phyloP scores from a whole-genome alignment of 192 early-diverging fungal species.

The Phycomyces nitens region DNA sequence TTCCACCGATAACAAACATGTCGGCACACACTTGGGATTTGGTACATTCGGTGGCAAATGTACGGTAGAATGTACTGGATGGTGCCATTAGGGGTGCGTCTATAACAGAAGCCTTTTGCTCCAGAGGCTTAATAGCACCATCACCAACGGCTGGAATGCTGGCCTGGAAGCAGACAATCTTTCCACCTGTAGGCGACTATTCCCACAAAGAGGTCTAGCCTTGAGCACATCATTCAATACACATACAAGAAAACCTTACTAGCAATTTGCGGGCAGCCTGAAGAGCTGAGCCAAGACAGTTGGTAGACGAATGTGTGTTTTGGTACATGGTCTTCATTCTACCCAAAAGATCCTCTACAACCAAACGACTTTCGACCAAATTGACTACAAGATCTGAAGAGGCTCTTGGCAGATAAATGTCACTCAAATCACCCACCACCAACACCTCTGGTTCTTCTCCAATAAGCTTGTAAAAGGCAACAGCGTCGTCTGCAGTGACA shows the following conservation, averaged over 20 bases:
- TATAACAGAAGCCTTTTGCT: constrained; percentile 81
- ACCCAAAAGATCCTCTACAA: constrained; percentile 84
- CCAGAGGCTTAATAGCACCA: constrained; percentile 78
- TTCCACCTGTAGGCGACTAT: constrained; percentile 77
- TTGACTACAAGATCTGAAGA: constrained; percentile 22
- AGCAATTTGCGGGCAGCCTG: constrained; percentile 77
- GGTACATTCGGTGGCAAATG: constrained; percentile 79
- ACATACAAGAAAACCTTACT: constrained; percentile 31
- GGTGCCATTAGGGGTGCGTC: constrained; percentile 84
- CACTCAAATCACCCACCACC: constrained; percentile 84
- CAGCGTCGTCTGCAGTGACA: constrained; percentile 81
- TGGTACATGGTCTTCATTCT: constrained; percentile 79
- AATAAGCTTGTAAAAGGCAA: constrained; percentile 91
- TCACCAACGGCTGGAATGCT: constrained; percentile 82
- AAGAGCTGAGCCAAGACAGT: constrained; percentile 81
- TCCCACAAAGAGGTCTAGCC: neutral
- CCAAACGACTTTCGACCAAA: constrained; percentile 38
- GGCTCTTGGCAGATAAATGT: constrained; percentile 82
- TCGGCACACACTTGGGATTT: constrained; percentile 81
- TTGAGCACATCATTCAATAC: neutral
- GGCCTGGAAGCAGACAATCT: constrained; percentile 84
- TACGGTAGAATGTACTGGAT: constrained; percentile 82
- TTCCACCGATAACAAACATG: constrained; percentile 83
- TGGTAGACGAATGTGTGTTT: constrained; percentile 66
- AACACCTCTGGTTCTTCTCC: constrained; percentile 92